phyloP scores from a whole-genome alignment of 192 early-diverging fungal genomes.

The Coemansia sp. region DNA sequence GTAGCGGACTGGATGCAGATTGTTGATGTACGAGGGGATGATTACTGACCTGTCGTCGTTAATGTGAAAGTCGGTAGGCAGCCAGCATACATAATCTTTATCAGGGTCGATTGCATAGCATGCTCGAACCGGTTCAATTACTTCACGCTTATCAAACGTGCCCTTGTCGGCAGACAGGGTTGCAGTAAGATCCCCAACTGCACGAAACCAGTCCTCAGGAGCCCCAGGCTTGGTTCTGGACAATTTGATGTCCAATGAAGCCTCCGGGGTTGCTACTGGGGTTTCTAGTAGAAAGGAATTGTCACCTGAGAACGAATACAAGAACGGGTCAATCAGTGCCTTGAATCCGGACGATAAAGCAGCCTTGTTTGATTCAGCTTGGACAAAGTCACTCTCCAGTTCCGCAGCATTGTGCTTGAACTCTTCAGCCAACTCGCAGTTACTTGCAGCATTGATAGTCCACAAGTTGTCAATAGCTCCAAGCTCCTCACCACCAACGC shows the following conservation, averaged over 20 bases:
- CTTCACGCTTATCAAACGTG: not conserved
- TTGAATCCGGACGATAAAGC: not conserved
- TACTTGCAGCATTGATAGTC: not conserved
- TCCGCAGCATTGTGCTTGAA: not conserved
- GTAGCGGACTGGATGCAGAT: conserved; percentile 54
- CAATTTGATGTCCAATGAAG: not conserved
- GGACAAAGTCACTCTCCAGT: not conserved
- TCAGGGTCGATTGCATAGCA: not conserved
- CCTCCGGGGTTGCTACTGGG: not conserved
- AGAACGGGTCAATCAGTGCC: not conserved
- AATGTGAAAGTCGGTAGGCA: conserved; percentile 62
- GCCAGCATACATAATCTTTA: conserved; percentile 37
- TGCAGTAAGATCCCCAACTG: not conserved
- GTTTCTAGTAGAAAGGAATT: not conserved
- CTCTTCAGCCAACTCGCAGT: not conserved
- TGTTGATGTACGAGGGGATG: conserved; percentile 68
- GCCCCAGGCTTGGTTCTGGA: not conserved
- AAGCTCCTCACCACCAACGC: conserved; percentile 20
- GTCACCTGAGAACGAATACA: not conserved
- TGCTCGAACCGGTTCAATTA: conserved; percentile 11
- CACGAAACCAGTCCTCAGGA: not conserved
- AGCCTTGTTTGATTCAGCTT: not conserved
- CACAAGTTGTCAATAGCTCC: conserved; percentile 38
- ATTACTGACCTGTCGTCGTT: conserved; percentile 34
- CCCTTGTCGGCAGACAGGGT: not conserved